Base-by-base conservation (phyloP, 2,329 filamentous ascomycete species). In the Chalaropsis thielavioides region DNA sequence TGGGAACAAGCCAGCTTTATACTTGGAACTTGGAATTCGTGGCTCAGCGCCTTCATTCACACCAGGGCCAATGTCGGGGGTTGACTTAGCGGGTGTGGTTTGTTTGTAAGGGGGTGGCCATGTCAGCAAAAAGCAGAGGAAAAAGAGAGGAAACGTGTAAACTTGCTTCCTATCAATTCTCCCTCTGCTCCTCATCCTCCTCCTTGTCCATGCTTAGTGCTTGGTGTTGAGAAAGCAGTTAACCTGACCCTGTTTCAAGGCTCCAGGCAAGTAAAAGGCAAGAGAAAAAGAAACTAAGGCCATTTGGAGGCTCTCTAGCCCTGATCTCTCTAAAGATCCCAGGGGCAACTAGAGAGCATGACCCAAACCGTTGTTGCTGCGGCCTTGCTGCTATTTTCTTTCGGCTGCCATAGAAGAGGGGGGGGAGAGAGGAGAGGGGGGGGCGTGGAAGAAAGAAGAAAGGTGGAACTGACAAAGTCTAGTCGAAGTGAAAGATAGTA, bases 111-210 rank as follows among this genome's bases (percentile, higher is more conserved):
- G 54, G 54, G 54, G 54, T 58, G 54, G 54, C 54, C 54, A 58
- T 27, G 54, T 58, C 27, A 35, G 24, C 54, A 58, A 58, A 58
- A 58, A n/a, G 27, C 24, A 58, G 31, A n/a, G 54, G 11, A 58
- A 38, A 35, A n/a, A 40, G 35, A 62, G 64, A 54, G 64, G 64
- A 65, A 65, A 65, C 64, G 64, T 65, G 64, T 65, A 65, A 61
- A 61, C 56, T 41, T 56, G 64, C 58, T 31, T 31, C 51, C 51
- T 61, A 19, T 62, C n/a, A 17, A 49, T 35, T 56, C 51, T 22
- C 38, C n/a, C 41, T 49, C 41, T 62, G n/a, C 60, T 62, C 41
- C 7, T 17, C 43, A 62, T 62, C 54, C 54, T 58, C 38, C 54
- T n/a, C 54, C 15, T 35, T 17, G 54, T 31, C 54, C 54, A 35